A percentile compares a stretch with the other conserved stretches of the same genome.
phyloP scores from a whole-genome alignment of 768 basidiomycete species.

The Suillus hirtellus region DNA sequence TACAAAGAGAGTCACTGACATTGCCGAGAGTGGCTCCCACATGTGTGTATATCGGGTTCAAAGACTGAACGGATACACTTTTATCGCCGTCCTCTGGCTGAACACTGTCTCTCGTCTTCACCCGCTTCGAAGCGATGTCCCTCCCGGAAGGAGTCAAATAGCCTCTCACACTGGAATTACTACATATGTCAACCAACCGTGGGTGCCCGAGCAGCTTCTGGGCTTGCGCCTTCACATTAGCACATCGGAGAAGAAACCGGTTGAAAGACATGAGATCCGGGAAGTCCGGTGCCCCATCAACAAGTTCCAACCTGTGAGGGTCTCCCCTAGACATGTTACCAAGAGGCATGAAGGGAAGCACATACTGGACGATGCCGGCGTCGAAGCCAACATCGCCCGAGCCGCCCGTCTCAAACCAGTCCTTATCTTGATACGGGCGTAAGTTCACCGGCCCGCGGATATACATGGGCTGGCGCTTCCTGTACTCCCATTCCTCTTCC shows the following conservation, averaged over 20 bases:
- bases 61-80: slow-evolving; percentile 8
- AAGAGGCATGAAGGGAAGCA: slow-evolving; percentile 49
- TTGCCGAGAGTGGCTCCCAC: slow-evolving; percentile 36
- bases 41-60: slow-evolving; percentile 22
- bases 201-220: slow-evolving; percentile 39
- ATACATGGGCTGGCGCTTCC: slow-evolving; percentile 50
- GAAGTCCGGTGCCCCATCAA: slow-evolving; percentile 41
- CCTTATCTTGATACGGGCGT: slow-evolving; percentile 45
- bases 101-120: slow-evolving; percentile 8
- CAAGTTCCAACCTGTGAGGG: slow-evolving; percentile 31
- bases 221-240: slow-evolving; percentile 37
- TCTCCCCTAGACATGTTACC: slow-evolving; percentile 16
- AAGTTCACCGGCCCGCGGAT: slow-evolving; percentile 52
- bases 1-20: slow-evolving; percentile 27
- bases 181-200: slow-evolving; percentile 42
- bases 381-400: slow-evolving; percentile 39
- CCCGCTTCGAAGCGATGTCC: slow-evolving; percentile 26
- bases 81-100: slow-evolving; percentile 1
- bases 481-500: slow-evolving; percentile 51
- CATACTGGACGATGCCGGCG: slow-evolving; percentile 45
- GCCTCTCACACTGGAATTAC: slow-evolving; percentile 15
- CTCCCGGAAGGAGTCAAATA: slow-evolving; percentile 26
- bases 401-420: slow-evolving; percentile 49
- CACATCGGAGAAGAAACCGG: slow-evolving; percentile 48
- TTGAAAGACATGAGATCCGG: slow-evolving; percentile 40